phyloP scores from a whole-genome alignment of 306 rosid species.

The Castanospermum australe region DNA sequence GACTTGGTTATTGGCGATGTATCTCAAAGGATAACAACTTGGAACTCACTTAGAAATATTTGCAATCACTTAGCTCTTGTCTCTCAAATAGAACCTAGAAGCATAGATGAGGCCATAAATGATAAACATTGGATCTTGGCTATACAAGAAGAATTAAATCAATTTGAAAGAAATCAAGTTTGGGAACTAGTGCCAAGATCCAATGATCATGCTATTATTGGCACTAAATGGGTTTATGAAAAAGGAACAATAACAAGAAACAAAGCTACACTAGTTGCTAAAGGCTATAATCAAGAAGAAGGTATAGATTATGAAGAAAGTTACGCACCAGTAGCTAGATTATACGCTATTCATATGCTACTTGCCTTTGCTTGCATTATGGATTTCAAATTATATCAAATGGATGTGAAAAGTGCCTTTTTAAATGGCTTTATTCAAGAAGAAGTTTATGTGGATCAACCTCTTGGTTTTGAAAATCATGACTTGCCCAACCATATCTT shows the following conservation, averaged over 20 bases:
- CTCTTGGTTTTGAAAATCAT: not conserved
- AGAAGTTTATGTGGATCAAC: no score
- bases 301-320: not conserved
- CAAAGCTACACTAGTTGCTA: not conserved
- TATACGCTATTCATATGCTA: not conserved
- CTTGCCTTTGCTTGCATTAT: not conserved
- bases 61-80: no score
- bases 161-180: no score
- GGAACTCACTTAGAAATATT: no score
- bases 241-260: not conserved
- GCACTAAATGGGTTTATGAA: not conserved
- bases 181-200: not conserved
- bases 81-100: no score
- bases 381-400: not conserved
- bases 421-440: not conserved
- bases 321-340: not conserved
- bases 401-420: not conserved
- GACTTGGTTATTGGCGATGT: no score
- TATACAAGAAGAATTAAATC: no score
- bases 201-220: not conserved
- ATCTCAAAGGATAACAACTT: no score
- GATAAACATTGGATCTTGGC: no score
- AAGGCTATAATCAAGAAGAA: not conserved
- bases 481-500: not conserved
- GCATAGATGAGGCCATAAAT: no score